Base-by-base conservation (phyloP, 345 rosid species). In the Diplotaxis tenuifolia region DNA sequence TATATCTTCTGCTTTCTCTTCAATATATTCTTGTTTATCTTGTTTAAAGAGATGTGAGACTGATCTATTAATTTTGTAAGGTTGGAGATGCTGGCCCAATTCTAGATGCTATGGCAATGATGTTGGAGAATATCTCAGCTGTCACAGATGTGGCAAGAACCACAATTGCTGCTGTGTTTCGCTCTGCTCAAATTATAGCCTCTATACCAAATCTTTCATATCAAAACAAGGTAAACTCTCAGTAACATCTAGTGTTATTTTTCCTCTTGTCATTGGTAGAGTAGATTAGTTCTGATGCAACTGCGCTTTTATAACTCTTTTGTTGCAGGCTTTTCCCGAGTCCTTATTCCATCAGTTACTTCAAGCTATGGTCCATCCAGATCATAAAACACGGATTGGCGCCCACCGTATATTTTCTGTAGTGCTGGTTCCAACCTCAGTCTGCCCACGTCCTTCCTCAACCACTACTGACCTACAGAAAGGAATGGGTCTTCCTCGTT, bases 61-160 rank as follows among this genome's bases (percentile, higher is more conserved):
- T 76, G 45, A 76, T 49, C 76, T 52, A 38, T 66, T 45, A 20
- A 66, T 23, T 29, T 73, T 62, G 14, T 34, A 80, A 92, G 99
- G 91, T 96, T 63, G 99, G 99, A 80, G 97, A 96, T 77, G 96
- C 97, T 63, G 91, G 96, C 59, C 94, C 97, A 38, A 85, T 90
- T 75, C 93, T 96, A 73, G 96, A 92, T 73, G 80, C 88, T 45
- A 89, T 90, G 98, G 94, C 98, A 71, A 84, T 80, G 76, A 90
- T 89, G 90, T 78, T 96, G 85, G 98, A 96, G 84, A 92, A 90
- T 80, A 86, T 92, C 71, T 89, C 98, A 65, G 84, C 81, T 79
- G 71, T 90, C 79, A 82, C 90, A 42, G 86, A 85, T 55, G 83
- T 87, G 60, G 86, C 95, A 67, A 84, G 96, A 86, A 84, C 97